A percentile compares a stretch with the other conserved stretches of the same genome.
These are phyloP conservation scores for Ceratocystis smalleyi DNA, from an alignment of 2,329 filamentous ascomycete species.

Conservation along the genomic window DNA sequence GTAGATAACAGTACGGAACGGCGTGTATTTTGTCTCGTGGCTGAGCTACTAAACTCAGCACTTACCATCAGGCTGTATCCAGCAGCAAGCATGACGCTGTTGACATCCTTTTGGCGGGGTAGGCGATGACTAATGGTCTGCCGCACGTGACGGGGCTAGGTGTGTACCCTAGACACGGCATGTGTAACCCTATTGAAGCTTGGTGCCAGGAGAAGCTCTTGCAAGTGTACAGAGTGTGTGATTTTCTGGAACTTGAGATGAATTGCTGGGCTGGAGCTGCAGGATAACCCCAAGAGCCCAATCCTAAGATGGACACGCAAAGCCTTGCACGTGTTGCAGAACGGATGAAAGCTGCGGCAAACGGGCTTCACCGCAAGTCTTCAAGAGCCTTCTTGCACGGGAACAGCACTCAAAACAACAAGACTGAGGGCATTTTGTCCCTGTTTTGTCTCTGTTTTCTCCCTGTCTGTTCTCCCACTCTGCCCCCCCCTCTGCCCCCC, in stretches of 20 bases:
- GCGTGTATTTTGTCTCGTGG: not conserved
- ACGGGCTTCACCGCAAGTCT: conserved; percentile 7
- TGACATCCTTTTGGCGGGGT: not conserved
- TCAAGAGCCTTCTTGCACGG: too few relatives aligned
- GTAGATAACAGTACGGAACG: not conserved
- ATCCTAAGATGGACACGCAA: not conserved
- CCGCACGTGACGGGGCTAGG: too few relatives aligned
- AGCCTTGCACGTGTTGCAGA: not conserved
- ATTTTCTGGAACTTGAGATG: not conserved
- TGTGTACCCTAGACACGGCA: not conserved
- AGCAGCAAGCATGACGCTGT: too few relatives aligned
- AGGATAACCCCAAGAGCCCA: too few relatives aligned
- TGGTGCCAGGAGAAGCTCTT: too few relatives aligned
- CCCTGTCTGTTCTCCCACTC: too few relatives aligned
- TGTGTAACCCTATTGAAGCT: not conserved
- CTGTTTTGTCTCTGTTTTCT: too few relatives aligned
- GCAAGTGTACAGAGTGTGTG: too few relatives aligned
- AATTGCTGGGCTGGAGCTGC: too few relatives aligned
- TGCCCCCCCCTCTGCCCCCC: too few relatives aligned
- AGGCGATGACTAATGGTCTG: not conserved
- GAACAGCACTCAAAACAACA: too few relatives aligned
- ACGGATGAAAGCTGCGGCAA: not conserved
- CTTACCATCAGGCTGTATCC: not conserved
- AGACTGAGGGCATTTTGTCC: too few relatives aligned
- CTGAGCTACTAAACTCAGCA: not conserved